phyloP scores from a whole-genome alignment of 2,329 filamentous ascomycete genomes.

The Aquanectria penicillioides region DNA sequence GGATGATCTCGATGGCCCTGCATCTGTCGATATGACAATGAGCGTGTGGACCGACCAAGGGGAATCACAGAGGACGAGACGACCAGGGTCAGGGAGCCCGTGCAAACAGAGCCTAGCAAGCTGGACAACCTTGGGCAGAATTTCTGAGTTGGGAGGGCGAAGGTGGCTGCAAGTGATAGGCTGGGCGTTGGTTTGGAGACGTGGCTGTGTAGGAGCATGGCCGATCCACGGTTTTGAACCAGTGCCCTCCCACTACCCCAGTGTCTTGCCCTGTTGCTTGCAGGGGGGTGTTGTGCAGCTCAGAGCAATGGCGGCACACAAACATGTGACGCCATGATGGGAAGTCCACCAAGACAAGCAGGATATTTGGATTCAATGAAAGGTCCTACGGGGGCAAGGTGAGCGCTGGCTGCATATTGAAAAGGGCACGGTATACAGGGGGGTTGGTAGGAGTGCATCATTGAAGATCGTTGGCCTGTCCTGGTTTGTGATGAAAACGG shows the following conservation, averaged over 20 bases:
- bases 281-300: conserved; percentile 13
- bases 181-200: conserved; percentile 8
- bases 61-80: not conserved
- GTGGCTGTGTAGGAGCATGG: conserved; percentile 16
- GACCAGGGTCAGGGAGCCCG: conserved; percentile 6
- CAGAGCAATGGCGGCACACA: not conserved
- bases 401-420: too few species aligned
- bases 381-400: too few species aligned
- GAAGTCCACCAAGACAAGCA: too few species aligned
- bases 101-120: not conserved
- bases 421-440: too few species aligned
- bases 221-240: conserved; percentile 4
- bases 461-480: conserved; percentile 3
- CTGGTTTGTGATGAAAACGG: not conserved
- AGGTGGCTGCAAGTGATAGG: conserved; percentile 18
- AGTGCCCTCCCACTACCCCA: conserved; percentile 8
- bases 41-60: conserved; percentile 17
- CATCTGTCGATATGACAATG: conserved; percentile 24
- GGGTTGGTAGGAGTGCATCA: not conserved
- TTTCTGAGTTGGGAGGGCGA: conserved; percentile 3
- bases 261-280: conserved; percentile 11
- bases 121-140: conserved; percentile 1
- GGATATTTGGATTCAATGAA: too few species aligned
- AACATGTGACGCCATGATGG: conserved; percentile 15
- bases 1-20: conserved; percentile 24